Conservation (phyloP, 2,329 filamentous ascomycete genomes). For the Phoma sp. region DNA sequence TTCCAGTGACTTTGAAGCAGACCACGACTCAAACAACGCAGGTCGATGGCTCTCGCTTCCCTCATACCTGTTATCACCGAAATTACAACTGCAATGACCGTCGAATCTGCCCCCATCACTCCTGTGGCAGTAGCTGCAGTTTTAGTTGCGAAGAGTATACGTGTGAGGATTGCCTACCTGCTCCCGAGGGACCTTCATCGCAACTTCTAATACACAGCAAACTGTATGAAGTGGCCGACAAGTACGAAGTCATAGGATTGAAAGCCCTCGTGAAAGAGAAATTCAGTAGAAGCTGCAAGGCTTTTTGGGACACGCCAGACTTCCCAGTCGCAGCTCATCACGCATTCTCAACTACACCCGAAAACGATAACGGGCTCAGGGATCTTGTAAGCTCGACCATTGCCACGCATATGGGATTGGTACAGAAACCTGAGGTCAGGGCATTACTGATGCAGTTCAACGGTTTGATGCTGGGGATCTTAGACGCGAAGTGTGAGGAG, state of each 20-base stretch:
- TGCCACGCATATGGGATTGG: slow-evolving; percentile 22
- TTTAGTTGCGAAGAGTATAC: neutral
- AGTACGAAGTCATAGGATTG: slow-evolving; percentile 19
- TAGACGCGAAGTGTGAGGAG: slow-evolving; percentile 2
- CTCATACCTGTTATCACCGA: neutral
- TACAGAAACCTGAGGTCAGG: slow-evolving; percentile 2
- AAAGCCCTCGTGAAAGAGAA: slow-evolving; percentile 20
- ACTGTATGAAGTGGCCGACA: slow-evolving; percentile 25
- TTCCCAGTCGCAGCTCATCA: slow-evolving; percentile 35
- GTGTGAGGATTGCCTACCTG: neutral
- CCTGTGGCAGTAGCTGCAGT: neutral
- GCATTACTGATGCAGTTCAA: slow-evolving; percentile 7
- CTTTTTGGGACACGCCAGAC: slow-evolving; percentile 23
- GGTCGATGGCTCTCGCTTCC: neutral
- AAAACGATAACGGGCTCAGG: slow-evolving; percentile 37
- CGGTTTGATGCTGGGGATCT: neutral
- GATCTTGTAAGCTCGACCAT: slow-evolving; percentile 35
- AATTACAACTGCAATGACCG: neutral
- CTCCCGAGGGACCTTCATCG: neutral
- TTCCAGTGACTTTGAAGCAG: neutral
- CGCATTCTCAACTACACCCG: slow-evolving; percentile 33
- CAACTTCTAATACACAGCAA: slow-evolving; percentile 4
- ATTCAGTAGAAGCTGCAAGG: slow-evolving; percentile 8
- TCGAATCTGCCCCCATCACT: neutral
- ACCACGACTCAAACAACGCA: too few species aligned